These are phyloP conservation scores for Purpureocillium takamizusanense DNA, from an alignment of 2,329 filamentous ascomycete genomes.

Conservation along the genomic window DNA sequence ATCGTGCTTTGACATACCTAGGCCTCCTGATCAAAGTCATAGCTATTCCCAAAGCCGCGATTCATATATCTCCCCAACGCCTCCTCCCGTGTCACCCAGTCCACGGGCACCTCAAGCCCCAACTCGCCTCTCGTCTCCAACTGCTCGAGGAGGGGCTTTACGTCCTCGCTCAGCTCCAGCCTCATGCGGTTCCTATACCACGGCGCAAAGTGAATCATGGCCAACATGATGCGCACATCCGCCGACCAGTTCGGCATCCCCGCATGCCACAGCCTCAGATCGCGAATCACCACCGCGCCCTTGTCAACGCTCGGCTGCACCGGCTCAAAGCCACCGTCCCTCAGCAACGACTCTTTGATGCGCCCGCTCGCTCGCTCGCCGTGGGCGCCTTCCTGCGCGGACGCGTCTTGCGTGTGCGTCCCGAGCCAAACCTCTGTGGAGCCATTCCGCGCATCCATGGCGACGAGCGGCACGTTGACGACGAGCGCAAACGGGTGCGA, in stretches of 20 bases:
- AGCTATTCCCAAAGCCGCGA: background rate
- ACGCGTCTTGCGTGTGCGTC: constrained; percentile 32
- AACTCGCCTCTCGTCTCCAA: constrained; percentile 26
- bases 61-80: constrained; percentile 4
- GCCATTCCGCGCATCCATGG: constrained; percentile 42
- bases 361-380: constrained; percentile 43
- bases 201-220: constrained; percentile 48
- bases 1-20: too few species aligned
- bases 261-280: constrained; percentile 54
- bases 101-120: constrained; percentile 39
- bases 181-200: constrained; percentile 51
- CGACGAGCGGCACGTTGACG: constrained; percentile 42
- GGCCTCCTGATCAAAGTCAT: background rate
- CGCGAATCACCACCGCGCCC: constrained; percentile 48
- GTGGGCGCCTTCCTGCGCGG: constrained; percentile 37
- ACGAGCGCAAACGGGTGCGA: constrained; percentile 45
- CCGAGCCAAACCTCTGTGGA: constrained; percentile 52
- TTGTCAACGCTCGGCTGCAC: constrained; percentile 42
- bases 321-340: constrained; percentile 30
- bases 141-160: constrained; percentile 34
- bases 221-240: constrained; percentile 47
- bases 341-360: constrained; percentile 33
- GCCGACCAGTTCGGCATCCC: constrained; percentile 50
- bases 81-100: constrained; percentile 34
- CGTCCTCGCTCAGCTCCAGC: constrained; percentile 41